Evolutionary conservation across 2,329 filamentous ascomycete species (phyloP).

Genomic region (Scedosporium boydii): DNA sequence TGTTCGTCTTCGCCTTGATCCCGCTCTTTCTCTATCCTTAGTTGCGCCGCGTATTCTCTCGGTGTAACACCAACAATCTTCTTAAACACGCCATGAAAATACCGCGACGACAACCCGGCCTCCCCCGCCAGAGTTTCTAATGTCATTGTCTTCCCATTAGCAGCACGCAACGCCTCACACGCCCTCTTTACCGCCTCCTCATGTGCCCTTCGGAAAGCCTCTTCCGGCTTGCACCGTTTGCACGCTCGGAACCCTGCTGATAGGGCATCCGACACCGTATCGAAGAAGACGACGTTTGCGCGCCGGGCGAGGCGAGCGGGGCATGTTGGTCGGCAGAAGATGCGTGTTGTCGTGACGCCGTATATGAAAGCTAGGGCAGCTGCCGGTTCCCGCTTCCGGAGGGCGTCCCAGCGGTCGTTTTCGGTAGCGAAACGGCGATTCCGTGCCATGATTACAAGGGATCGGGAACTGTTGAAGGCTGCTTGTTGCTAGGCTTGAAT

Average conservation of each 20-base stretch:
- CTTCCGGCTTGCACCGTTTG: slow-evolving; percentile 42
- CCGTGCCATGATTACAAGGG: no score
- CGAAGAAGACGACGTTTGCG: slow-evolving; percentile 49
- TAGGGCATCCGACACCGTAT: slow-evolving; percentile 32
- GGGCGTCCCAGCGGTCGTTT: slow-evolving; percentile 24
- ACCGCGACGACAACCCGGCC: slow-evolving; percentile 44
- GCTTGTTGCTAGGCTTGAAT: no score
- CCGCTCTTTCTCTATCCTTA: background rate
- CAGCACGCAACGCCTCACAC: slow-evolving; percentile 14
- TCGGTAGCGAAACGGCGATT: slow-evolving; percentile 10
- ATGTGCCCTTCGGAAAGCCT: background rate
- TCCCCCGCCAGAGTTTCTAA: slow-evolving; percentile 38
- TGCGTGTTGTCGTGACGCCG: slow-evolving; percentile 32
- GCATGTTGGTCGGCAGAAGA: slow-evolving; percentile 54
- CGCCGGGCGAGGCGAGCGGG: slow-evolving; percentile 50
- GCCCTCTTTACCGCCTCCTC: slow-evolving; percentile 15
- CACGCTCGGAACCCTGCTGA: slow-evolving; percentile 43
- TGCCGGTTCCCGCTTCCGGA: slow-evolving; percentile 21
- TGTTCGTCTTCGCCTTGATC: no score
- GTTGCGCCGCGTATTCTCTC: slow-evolving; percentile 16
- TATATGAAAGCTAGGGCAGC: slow-evolving; percentile 33
- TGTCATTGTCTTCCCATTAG: slow-evolving; percentile 15
- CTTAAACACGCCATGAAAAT: slow-evolving; percentile 52
- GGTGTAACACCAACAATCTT: slow-evolving; percentile 40
- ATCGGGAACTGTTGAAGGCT: no score